Conservation (phyloP, 2,329 filamentous ascomycete species). For the Tolypocladium capitatum region DNA sequence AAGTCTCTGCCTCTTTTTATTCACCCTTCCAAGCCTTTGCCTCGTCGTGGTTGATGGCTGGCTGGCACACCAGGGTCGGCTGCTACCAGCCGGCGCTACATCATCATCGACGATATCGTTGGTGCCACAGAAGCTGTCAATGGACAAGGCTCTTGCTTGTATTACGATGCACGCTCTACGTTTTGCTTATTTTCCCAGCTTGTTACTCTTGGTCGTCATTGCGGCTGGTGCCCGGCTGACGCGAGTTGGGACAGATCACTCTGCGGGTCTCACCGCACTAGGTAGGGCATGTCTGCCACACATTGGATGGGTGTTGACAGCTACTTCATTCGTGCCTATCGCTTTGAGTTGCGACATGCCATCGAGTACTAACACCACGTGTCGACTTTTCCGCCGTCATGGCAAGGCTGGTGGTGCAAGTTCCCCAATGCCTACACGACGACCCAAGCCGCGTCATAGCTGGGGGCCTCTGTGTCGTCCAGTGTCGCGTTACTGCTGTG, state of each 20-base stretch:
- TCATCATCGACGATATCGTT: neutral
- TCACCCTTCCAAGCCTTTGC: too few species aligned
- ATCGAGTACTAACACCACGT: neutral
- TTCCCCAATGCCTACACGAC: too few species aligned
- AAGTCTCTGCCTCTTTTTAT: neutral
- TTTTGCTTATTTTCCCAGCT: neutral
- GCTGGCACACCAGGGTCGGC: neutral
- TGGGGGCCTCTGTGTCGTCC: too few species aligned
- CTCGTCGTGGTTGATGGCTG: neutral
- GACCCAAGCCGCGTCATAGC: too few species aligned
- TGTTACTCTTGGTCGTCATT: neutral
- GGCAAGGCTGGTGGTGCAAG: too few species aligned
- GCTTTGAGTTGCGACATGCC: neutral
- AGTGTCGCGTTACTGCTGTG: too few species aligned
- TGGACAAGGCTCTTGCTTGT: too few species aligned
- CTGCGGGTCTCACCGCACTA: neutral
- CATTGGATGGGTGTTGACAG: neutral
- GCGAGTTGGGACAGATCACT: neutral
- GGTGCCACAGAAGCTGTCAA: neutral
- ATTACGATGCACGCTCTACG: neutral
- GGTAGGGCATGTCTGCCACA: neutral
- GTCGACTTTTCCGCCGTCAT: neutral
- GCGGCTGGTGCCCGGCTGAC: neutral
- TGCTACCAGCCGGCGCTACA: neutral
- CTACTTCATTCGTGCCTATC: neutral